Percentiles rank a stretch among this genome's conserved stretches.
Conservation (phyloP, 2,329 filamentous ascomycete genomes). For the Rugonectria rugulosa region DNA sequence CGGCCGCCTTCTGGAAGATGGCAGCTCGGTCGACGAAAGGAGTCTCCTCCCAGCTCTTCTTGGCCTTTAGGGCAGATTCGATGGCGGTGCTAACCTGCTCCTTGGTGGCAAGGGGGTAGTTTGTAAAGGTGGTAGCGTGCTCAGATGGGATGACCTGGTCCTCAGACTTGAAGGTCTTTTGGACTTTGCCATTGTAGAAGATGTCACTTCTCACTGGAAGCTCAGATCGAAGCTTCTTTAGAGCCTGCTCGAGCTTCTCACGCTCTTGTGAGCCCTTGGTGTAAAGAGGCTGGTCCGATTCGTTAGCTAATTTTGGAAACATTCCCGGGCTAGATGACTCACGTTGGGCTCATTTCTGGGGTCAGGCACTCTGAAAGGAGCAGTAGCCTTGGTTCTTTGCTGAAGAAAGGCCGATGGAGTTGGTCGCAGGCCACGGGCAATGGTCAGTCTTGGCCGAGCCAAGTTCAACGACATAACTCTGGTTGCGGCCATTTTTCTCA, state of each 20-base stretch:
- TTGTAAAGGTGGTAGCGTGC: constrained; percentile 44
- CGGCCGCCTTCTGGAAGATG: constrained; percentile 94
- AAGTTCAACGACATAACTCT: constrained; percentile 18
- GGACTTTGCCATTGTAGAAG: constrained; percentile 41
- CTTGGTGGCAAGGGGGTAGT: constrained; percentile 43
- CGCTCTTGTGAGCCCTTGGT: constrained; percentile 42
- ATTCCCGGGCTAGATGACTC: constrained; percentile 5
- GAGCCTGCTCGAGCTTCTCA: constrained; percentile 38
- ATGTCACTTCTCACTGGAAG: constrained; percentile 44
- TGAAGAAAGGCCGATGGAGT: constrained; percentile 26
- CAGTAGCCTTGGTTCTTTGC: constrained; percentile 35
- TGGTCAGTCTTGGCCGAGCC: constrained; percentile 30
- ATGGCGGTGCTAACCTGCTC: constrained; percentile 66
- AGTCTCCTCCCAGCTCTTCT: constrained; percentile 81
- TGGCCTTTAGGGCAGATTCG: constrained; percentile 81
- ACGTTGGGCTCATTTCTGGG: constrained; percentile 46
- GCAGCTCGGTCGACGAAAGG: constrained; percentile 92
- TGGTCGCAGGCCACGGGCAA: constrained; percentile 24
- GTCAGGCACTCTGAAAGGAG: constrained; percentile 43
- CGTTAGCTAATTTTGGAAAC: neutral
- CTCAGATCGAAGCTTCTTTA: constrained; percentile 40
- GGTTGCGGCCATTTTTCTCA: constrained; percentile 29
- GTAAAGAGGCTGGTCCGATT: constrained; percentile 38
- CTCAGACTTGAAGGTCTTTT: constrained; percentile 36
- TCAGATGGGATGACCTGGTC: constrained; percentile 47